These are phyloP conservation scores for Massariosphaeria phaeospora DNA, from an alignment of 495 filamentous ascomycete species.

Conservation along the genomic window DNA sequence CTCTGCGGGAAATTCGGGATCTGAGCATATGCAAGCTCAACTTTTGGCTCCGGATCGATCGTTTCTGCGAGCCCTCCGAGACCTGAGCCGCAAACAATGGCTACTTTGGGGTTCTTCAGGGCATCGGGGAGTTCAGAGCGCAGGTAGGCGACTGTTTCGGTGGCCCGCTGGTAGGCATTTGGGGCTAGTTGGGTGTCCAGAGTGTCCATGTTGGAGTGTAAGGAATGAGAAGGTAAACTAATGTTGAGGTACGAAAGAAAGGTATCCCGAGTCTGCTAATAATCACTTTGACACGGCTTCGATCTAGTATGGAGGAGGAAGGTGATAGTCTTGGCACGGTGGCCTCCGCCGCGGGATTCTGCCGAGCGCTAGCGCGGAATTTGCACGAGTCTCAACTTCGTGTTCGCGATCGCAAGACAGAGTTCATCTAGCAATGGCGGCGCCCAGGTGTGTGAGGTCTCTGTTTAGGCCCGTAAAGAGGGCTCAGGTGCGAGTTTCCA, in stretches of 20 bases:
- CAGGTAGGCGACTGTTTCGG: constrained; percentile 35
- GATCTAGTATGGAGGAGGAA: constrained; percentile 14
- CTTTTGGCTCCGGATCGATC: constrained; percentile 49
- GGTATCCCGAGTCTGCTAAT: too few relatives aligned
- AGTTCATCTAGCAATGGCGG: constrained; percentile 20
- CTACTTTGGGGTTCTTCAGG: constrained; percentile 54
- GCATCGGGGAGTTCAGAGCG: constrained; percentile 41
- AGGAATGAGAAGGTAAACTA: too few relatives aligned
- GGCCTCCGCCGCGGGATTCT: constrained; percentile 12
- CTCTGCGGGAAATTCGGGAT: constrained; percentile 64
- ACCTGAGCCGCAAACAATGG: constrained; percentile 71
- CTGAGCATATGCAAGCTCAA: constrained; percentile 56
- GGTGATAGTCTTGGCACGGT: constrained; percentile 25
- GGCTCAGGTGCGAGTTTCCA: constrained; percentile 20
- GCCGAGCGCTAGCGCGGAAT: constrained; percentile 22
- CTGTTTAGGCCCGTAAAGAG: constrained; percentile 28
- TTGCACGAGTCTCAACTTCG: neutral
- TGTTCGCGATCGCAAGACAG: neutral
- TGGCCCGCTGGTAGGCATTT: constrained; percentile 32
- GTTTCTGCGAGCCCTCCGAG: constrained; percentile 61
- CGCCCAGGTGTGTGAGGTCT: constrained; percentile 27
- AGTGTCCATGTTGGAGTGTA: constrained; percentile 27
- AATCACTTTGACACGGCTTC: neutral
- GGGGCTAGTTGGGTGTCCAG: constrained; percentile 7
- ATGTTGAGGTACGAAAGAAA: too few relatives aligned